phyloP scores from a whole-genome alignment of 164 flowering plant species.

The Hamamelis virginiana region DNA sequence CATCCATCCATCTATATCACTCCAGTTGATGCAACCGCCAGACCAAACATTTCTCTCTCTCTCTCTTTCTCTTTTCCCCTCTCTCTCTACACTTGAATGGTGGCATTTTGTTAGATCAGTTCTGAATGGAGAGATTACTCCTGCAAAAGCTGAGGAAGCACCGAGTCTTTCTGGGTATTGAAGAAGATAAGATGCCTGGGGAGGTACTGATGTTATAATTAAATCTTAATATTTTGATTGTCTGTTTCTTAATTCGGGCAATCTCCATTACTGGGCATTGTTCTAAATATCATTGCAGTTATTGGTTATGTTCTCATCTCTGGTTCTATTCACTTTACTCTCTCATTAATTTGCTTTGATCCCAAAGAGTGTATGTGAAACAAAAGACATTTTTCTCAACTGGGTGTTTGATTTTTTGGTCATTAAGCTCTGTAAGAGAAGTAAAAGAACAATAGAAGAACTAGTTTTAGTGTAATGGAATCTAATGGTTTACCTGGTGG shows the following conservation, averaged over 20 bases:
- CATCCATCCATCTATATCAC: background rate
- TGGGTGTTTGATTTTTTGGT: background rate
- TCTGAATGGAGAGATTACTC: too few species aligned
- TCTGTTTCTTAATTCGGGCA: background rate
- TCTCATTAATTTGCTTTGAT: background rate
- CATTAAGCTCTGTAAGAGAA: too few species aligned
- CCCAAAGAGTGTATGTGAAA: background rate
- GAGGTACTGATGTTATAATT: conserved; percentile 1
- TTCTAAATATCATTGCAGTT: background rate
- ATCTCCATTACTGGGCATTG: conserved; percentile 1
- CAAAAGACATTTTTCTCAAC: background rate
- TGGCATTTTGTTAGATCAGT: too few species aligned
- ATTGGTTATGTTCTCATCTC: background rate
- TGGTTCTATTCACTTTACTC: background rate
- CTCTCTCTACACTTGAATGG: background rate
- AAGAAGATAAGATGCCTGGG: background rate
- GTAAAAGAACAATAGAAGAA: too few species aligned
- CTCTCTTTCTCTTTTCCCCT: background rate
- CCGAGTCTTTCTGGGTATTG: conserved; percentile 1
- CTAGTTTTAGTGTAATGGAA: conserved; percentile 29
- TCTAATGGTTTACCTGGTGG: conserved; percentile 43
- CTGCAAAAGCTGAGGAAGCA: conserved; percentile 7
- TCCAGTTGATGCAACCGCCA: background rate
- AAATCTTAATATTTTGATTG: background rate
- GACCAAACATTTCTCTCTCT: background rate